phyloP scores from a whole-genome alignment of 2,329 filamentous ascomycete genomes.

The Paecilomyces sp. region DNA sequence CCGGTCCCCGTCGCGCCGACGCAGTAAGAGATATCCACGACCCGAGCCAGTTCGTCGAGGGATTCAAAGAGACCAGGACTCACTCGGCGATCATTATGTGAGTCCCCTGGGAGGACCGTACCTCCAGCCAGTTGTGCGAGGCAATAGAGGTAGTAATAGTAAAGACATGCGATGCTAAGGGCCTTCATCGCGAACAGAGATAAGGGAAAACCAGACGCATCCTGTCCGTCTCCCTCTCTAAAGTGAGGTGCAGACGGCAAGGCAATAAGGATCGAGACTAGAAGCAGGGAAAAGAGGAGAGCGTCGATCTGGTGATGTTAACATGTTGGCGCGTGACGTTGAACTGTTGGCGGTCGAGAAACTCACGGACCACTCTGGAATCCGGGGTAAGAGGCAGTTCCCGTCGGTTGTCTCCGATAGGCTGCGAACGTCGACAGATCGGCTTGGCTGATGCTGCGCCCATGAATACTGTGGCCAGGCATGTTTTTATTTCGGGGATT shows the following conservation, averaged over 20 bases:
- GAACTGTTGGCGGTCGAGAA: background rate
- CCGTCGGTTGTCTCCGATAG: background rate
- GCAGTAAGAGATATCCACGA: constrained; percentile 94
- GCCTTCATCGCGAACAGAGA: background rate
- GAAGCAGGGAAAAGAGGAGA: background rate
- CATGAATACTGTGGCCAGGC: too few relatives aligned
- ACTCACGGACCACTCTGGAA: background rate
- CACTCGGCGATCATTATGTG: constrained; percentile 27
- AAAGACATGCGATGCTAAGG: background rate
- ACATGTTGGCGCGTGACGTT: background rate
- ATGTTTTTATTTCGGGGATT: too few relatives aligned
- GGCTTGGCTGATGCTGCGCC: too few relatives aligned
- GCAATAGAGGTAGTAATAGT: background rate
- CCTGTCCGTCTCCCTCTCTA: background rate
- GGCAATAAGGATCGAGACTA: background rate
- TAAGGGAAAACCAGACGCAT: background rate
- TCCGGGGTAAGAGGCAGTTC: constrained; percentile 1
- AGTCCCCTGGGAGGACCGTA: background rate
- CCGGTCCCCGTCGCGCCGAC: constrained; percentile 65
- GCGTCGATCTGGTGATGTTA: background rate
- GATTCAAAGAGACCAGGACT: constrained; percentile 64
- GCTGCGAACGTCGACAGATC: too few relatives aligned
- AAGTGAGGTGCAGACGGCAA: background rate
- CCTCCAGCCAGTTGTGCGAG: background rate
- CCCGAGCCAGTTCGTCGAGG: constrained; percentile 78